A percentile compares a stretch with the other conserved stretches of the same genome.
Evolutionary conservation across 768 basidiomycete genomes (phyloP).

Genomic region (Phanerodontia chrysosporium): DNA sequence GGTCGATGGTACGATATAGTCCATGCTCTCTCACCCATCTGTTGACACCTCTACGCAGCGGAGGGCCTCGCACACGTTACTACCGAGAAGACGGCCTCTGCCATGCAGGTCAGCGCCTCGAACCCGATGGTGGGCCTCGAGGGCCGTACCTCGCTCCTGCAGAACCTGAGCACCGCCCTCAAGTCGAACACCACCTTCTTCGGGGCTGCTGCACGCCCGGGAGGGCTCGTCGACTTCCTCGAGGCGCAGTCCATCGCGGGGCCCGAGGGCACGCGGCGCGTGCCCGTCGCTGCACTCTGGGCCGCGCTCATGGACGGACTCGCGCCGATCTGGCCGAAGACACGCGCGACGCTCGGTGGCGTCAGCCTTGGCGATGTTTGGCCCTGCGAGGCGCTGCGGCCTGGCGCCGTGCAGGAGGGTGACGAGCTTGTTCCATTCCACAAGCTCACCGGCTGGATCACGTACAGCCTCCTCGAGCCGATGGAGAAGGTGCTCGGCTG

Average conservation of each 20-base stretch:
- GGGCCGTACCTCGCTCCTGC: constrained; percentile 76
- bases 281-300: constrained; percentile 82
- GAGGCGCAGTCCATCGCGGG: constrained; percentile 43
- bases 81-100: constrained; percentile 49
- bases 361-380: constrained; percentile 89
- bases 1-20: constrained; percentile 69
- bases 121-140: constrained; percentile 92
- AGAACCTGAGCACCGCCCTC: constrained; percentile 70
- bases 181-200: constrained; percentile 63
- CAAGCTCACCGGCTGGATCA: constrained; percentile 92
- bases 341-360: constrained; percentile 61
- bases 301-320: constrained; percentile 75
- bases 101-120: constrained; percentile 71
- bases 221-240: constrained; percentile 79
- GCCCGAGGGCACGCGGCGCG: constrained; percentile 35
- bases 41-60: constrained; percentile 42
- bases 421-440: constrained; percentile 89
- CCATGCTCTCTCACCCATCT: not conserved
- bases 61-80: constrained; percentile 66
- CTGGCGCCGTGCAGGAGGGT: constrained; percentile 37
- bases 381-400: constrained; percentile 63
- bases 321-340: constrained; percentile 83
- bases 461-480: constrained; percentile 84
- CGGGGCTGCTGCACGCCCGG: constrained; percentile 69
- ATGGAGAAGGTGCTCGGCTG: constrained; percentile 75